Conservation (phyloP, 306 rosid genomes). For the Fagus sylvatica region DNA sequence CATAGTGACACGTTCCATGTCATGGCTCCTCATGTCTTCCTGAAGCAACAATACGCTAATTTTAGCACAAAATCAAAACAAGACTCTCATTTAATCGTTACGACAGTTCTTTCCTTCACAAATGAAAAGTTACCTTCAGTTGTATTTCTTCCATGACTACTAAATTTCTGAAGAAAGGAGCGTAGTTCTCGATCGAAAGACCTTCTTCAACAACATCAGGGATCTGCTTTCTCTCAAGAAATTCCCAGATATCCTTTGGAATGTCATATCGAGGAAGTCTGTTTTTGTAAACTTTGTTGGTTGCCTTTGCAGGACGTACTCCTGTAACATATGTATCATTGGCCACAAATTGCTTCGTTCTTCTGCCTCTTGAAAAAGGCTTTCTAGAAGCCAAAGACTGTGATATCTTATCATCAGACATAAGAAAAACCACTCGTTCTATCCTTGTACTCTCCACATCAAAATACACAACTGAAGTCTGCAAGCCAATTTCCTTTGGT, state of each 20-base stretch:
- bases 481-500: conserved; percentile 77
- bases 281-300: conserved; percentile 31
- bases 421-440: conserved; percentile 77
- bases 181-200: conserved; percentile 47
- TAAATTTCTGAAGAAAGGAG: conserved; percentile 55
- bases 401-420: conserved; percentile 82
- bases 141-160: conserved; percentile 88
- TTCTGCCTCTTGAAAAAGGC: conserved; percentile 60
- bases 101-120: conserved; percentile 10
- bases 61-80: conserved; percentile 29
- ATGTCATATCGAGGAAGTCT: conserved; percentile 72
- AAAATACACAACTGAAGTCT: conserved; percentile 61
- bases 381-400: conserved; percentile 58
- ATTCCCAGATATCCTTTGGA: conserved; percentile 51
- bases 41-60: conserved; percentile 34
- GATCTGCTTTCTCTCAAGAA: conserved; percentile 51
- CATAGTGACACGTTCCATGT: conserved; percentile 65
- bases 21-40: conserved; percentile 83
- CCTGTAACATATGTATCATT: conserved; percentile 38
- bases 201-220: conserved; percentile 64
- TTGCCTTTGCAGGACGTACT: conserved; percentile 42
- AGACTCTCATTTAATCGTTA: neutral
- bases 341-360: conserved; percentile 49
- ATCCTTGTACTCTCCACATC: conserved; percentile 64
- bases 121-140: conserved; percentile 58